Percentiles rank a stretch among this genome's conserved stretches.
phyloP scores from a whole-genome alignment of 2,329 filamentous ascomycete genomes.

The Penicillium sp. region DNA sequence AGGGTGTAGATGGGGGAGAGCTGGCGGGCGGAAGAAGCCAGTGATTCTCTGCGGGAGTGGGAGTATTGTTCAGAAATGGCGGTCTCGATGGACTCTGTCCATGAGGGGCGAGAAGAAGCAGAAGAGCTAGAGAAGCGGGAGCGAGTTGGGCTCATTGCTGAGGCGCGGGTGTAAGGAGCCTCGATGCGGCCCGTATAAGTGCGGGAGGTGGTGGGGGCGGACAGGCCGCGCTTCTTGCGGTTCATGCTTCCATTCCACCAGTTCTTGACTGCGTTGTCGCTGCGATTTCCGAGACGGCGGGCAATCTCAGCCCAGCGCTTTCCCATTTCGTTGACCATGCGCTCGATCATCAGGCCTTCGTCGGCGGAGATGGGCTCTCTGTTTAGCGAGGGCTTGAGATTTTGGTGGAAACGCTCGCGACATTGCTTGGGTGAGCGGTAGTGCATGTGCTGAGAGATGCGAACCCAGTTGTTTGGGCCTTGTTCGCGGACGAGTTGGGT shows the following conservation, averaged over 20 bases:
- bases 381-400: conserved; percentile 75
- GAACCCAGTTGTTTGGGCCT: conserved; percentile 85
- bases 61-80: conserved; percentile 16
- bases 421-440: conserved; percentile 91
- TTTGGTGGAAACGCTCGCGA: conserved; percentile 90
- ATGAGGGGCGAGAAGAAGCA: conserved; percentile 26
- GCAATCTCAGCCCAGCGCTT: conserved; percentile 95
- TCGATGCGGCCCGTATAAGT: conserved; percentile 41
- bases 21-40: conserved; percentile 29
- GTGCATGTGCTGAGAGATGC: conserved; percentile 72
- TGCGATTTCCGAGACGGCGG: conserved; percentile 74
- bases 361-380: conserved; percentile 70
- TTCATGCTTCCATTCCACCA: conserved; percentile 97
- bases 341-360: conserved; percentile 72
- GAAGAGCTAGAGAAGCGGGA: conserved; percentile 30
- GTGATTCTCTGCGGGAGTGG: conserved; percentile 27
- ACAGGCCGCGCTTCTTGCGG: conserved; percentile 60
- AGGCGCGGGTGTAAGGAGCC: conserved; percentile 39
- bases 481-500: conserved; percentile 69
- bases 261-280: conserved; percentile 95
- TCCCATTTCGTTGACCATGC: conserved; percentile 73
- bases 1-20: conserved; percentile 43
- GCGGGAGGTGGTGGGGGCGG: conserved; percentile 35
- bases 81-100: conserved; percentile 22
- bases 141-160: conserved; percentile 31